phyloP scores from a whole-genome alignment of 1,284 basidiomycete species.

The Cerrena zonata region DNA sequence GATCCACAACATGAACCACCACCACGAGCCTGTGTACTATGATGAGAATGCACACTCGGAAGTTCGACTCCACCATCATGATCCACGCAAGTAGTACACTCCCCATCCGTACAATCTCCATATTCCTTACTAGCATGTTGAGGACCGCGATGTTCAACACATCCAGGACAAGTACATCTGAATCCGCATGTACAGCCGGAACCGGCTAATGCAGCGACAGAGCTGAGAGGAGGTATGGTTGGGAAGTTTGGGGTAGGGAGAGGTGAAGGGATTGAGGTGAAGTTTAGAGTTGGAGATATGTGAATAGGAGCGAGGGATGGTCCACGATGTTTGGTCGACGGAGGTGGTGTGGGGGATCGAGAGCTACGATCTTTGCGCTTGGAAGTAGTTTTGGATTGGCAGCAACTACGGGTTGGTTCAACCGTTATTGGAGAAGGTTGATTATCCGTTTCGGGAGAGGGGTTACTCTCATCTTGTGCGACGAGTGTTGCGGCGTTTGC shows the following conservation, averaged over 20 bases:
- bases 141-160: conserved; percentile 56
- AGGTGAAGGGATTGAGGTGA: neutral
- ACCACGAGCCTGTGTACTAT: too few relatives aligned
- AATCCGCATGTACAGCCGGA: conserved; percentile 67
- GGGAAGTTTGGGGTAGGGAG: conserved; percentile 40
- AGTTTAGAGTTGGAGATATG: conserved; percentile 6
- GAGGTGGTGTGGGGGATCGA: conserved; percentile 3
- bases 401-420: conserved; percentile 5
- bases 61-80: conserved; percentile 39
- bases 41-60: conserved; percentile 24
- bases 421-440: neutral
- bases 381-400: conserved; percentile 3
- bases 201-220: conserved; percentile 49
- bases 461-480: conserved; percentile 16
- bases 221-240: conserved; percentile 52
- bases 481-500: conserved; percentile 47
- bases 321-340: conserved; percentile 8
- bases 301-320: conserved; percentile 15
- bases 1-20: too few relatives aligned
- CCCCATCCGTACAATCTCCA: conserved; percentile 51
- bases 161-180: conserved; percentile 68
- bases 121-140: conserved; percentile 40
- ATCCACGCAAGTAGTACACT: conserved; percentile 66
- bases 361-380: conserved; percentile 3
- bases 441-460: neutral